phyloP scores from a whole-genome alignment of 2,329 filamentous ascomycete species.

The Trichoderma sp. region DNA sequence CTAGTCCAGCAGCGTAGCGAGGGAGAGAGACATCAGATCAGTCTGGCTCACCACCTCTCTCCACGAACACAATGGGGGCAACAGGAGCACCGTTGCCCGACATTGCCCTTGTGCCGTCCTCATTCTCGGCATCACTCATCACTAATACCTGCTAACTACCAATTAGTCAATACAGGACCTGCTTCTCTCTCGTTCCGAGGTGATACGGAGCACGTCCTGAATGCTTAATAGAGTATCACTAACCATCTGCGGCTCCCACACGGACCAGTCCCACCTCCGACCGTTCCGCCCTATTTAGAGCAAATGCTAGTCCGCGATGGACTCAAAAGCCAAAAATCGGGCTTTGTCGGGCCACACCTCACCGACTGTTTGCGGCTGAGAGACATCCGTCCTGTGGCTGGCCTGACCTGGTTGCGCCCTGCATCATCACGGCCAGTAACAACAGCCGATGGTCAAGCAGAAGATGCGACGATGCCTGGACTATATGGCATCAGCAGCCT shows the following conservation, averaged over 20 bases:
- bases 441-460: conserved; percentile 1
- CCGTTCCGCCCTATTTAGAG: not conserved
- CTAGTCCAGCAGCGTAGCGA: not conserved
- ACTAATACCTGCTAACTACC: not conserved
- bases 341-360: conserved; percentile 10
- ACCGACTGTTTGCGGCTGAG: conserved; percentile 18
- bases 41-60: not conserved
- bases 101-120: not conserved
- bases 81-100: not conserved
- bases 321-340: not conserved
- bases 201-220: not conserved
- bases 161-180: not conserved
- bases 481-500: not conserved
- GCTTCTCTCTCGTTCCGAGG: not conserved
- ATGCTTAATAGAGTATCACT: not conserved
- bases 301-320: not conserved
- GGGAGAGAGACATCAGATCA: not conserved
- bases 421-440: conserved; percentile 10
- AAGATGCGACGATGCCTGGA: not conserved
- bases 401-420: not conserved
- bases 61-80: not conserved
- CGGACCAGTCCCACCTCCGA: conserved; percentile 5
- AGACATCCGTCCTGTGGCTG: conserved; percentile 5
- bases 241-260: not conserved
- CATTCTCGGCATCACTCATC: not conserved